Evolutionary conservation across 2,329 filamentous ascomycete species (phyloP), one percentile per base, ranked within the genome.

Genomic region (Pseudogymnoascus sp.): DNA sequence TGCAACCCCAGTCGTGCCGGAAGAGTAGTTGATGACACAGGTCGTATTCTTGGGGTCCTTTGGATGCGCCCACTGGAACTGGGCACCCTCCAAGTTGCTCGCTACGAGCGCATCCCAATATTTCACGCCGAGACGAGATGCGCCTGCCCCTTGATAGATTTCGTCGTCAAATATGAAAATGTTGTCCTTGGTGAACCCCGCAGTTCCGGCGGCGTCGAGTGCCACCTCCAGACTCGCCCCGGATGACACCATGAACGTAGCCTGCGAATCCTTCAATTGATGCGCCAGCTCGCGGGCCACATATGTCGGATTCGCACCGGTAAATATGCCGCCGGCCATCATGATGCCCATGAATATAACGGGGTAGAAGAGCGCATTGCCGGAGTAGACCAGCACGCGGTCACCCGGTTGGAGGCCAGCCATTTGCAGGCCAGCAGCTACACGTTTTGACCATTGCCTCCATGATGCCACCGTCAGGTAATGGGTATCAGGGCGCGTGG

Each of bases 241-340:
- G 0, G 86, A 82, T n/a, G 84, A 83, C 63, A 95, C 77, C 64
- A 95, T 76, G 70, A 89, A 88, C 6, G 75, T 81, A 0, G 90
- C 87, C 0, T 83, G 86, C 64, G 86, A 88, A 73, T 93, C 89
- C 60, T 83, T 80, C 37, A 95, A 78, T 74, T 95, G 91, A 73
- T 90, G 88, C 6, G 86, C 88, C 54, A 96, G 75, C 75, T 95
- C 90, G 19, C 89, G 79, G 0, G 84, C 78, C 0, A 90, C 86
- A 69, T 86, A 92, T 4, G 80, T 81, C 0, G 89, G 88, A 66
- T 91, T 92, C 1, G 88, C 88, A 25, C 89, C 90, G 0, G 87
- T 89, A 77, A 93, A 93, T 63, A 93, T 78, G 1, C 89, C 89
- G 3, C 89, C 89, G 0, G 90, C 89, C 85, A 92, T 92, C 61